phyloP scores from a whole-genome alignment of 495 filamentous ascomycete species.

The Bacidia rubella region DNA sequence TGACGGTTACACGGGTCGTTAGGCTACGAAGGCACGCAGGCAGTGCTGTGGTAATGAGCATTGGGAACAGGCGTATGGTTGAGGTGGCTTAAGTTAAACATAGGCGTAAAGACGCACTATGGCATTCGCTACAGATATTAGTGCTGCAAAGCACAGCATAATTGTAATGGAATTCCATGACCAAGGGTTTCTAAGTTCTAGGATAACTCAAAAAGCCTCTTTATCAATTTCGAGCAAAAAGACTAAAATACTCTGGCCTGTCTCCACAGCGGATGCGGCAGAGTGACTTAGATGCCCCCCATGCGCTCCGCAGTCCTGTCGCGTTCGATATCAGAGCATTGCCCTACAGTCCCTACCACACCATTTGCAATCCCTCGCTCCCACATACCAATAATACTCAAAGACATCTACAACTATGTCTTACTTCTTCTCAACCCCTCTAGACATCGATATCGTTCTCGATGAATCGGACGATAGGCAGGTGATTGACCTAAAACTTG shows the following conservation, averaged over 20 bases:
- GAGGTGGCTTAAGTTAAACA: neutral
- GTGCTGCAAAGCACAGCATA: neutral
- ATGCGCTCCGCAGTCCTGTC: too few species aligned
- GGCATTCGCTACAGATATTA: neutral
- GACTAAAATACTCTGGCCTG: too few species aligned
- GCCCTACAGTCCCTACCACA: too few species aligned
- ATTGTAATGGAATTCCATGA: too few species aligned
- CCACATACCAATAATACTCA: neutral
- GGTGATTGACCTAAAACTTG: conserved; percentile 93
- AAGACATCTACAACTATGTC: conserved; percentile 50
- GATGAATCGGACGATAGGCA: conserved; percentile 86
- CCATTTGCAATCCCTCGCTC: neutral
- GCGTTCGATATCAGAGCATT: too few species aligned
- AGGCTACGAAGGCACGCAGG: too few species aligned
- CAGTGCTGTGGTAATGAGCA: neutral
- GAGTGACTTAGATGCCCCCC: too few species aligned
- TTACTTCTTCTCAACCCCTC: conserved; percentile 93
- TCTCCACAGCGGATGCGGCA: too few species aligned
- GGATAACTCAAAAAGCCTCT: too few species aligned
- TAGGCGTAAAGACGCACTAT: neutral
- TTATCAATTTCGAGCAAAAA: too few species aligned
- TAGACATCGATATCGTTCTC: conserved; percentile 97
- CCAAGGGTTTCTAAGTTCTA: too few species aligned
- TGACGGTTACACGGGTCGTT: neutral
- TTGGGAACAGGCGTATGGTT: neutral